phyloP scores from a whole-genome alignment of 495 filamentous ascomycete species.

The Hyaloscypha bicolor region DNA sequence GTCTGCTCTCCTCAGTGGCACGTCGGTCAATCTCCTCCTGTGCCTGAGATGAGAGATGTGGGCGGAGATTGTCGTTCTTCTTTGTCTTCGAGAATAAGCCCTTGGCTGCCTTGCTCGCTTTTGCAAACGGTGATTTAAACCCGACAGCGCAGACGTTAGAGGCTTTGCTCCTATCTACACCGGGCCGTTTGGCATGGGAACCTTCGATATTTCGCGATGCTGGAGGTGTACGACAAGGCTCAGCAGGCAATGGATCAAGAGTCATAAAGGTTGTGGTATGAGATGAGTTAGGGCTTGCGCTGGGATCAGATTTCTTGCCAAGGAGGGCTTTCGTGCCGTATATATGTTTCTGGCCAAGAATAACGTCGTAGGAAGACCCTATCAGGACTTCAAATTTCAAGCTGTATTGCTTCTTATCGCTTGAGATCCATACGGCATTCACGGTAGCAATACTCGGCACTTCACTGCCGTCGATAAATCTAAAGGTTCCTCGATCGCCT shows the following conservation, averaged over 20 bases:
- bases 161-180: background rate
- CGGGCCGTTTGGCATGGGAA: background rate
- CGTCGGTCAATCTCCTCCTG: too few relatives aligned
- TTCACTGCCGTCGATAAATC: background rate
- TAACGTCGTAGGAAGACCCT: background rate
- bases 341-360: background rate
- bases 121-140: background rate
- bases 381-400: background rate
- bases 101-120: background rate
- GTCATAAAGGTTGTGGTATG: background rate
- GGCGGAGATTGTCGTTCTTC: background rate
- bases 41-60: background rate
- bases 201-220: background rate
- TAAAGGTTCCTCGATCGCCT: background rate
- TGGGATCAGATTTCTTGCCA: background rate
- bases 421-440: background rate
- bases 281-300: background rate
- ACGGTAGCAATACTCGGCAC: background rate
- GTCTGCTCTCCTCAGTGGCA: too few relatives aligned
- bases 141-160: background rate
- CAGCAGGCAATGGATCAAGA: background rate
- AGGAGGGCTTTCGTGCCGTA: background rate
- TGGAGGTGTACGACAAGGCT: background rate
- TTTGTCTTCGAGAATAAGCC: background rate
- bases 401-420: conserved; percentile 1